Conservation (phyloP, 2,329 filamentous ascomycete genomes). For the Davidsoniella eucalypti region DNA sequence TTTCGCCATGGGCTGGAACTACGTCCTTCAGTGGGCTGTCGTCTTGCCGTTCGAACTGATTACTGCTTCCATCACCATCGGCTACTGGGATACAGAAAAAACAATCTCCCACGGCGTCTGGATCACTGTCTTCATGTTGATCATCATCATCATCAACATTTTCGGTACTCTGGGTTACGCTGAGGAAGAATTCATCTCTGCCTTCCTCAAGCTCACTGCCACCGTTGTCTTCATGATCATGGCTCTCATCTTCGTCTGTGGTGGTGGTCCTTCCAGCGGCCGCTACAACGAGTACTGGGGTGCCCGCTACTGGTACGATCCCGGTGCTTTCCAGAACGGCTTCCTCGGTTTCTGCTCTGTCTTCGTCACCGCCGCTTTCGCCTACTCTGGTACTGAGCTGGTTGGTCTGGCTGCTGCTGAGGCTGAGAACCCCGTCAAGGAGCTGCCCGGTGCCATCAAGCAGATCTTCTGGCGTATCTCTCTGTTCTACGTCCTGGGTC, state of each 20-base stretch:
- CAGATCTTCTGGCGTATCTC: constrained; percentile 45
- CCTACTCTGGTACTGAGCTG: constrained; percentile 51
- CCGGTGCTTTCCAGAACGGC: constrained; percentile 46
- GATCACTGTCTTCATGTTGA: constrained; percentile 35
- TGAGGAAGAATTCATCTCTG: constrained; percentile 40
- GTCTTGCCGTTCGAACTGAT: constrained; percentile 35
- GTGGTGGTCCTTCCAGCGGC: constrained; percentile 34
- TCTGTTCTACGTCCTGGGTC: constrained; percentile 33
- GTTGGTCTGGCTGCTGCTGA: constrained; percentile 57
- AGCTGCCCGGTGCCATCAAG: constrained; percentile 63
- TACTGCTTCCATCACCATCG: constrained; percentile 32
- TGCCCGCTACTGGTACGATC: constrained; percentile 26
- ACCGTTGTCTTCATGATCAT: constrained; percentile 47
- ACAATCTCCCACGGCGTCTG: constrained; percentile 29
- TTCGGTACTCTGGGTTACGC: constrained; percentile 38
- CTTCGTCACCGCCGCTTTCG: constrained; percentile 54
- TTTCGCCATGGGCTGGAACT: constrained; percentile 37
- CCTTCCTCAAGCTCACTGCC: constrained; percentile 38
- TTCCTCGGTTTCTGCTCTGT: constrained; percentile 54
- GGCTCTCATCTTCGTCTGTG: constrained; percentile 37
- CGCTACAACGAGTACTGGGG: constrained; percentile 27
- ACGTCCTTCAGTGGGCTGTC: constrained; percentile 33
- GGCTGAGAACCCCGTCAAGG: constrained; percentile 48
- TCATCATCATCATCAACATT: constrained; percentile 34
- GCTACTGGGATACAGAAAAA: constrained; percentile 30